These are phyloP conservation scores for Furculomyces boomerangus DNA, from an alignment of 371 early-diverging fungal species.

Conservation along the genomic window DNA sequence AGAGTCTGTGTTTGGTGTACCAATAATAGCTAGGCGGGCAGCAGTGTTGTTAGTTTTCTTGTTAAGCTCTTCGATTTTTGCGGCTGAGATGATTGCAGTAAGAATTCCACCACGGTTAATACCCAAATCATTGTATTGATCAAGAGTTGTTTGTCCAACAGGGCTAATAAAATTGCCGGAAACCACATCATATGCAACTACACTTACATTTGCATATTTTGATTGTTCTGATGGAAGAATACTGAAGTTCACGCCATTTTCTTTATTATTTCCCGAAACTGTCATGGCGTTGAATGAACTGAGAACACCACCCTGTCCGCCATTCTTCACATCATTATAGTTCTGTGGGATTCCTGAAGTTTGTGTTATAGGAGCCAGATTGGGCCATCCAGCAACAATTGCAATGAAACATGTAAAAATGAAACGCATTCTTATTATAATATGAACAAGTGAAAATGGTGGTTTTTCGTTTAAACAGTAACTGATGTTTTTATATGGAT, in stretches of 20 bases:
- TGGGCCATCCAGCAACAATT: background rate
- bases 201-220: background rate
- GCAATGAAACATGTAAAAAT: no score
- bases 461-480: no score
- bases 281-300: background rate
- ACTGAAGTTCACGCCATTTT: background rate
- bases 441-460: no score
- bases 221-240: background rate
- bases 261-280: background rate
- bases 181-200: background rate
- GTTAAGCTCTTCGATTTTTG: background rate
- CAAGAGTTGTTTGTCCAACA: background rate
- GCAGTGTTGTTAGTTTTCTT: background rate
- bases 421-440: no score
- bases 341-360: background rate
- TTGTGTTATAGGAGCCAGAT: background rate
- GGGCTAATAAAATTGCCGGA: background rate
- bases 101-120: background rate
- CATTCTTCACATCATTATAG: background rate
- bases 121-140: background rate
- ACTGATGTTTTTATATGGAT: no score
- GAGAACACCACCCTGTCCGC: background rate
- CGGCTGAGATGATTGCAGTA: background rate
- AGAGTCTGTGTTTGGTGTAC: background rate
- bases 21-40: background rate